Evolutionary conservation across 768 basidiomycete species (phyloP).

Genomic region (Lyophyllum shimeji): DNA sequence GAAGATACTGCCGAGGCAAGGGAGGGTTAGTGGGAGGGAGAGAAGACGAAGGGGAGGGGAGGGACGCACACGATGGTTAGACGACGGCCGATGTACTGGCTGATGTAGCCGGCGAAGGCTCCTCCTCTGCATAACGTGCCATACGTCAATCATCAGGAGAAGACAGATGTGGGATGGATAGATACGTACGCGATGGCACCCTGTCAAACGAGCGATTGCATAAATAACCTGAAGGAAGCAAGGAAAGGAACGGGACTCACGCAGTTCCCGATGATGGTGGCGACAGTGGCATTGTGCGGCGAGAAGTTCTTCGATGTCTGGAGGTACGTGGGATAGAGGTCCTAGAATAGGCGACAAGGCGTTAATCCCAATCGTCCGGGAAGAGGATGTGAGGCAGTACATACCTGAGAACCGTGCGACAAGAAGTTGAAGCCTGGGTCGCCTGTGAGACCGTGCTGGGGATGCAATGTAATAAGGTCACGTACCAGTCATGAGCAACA

Average conservation of each 20-base stretch:
- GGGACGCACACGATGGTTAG: conserved; percentile 22
- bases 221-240: not conserved
- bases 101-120: conserved; percentile 17
- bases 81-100: conserved; percentile 22
- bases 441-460: not conserved
- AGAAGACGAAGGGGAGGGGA: not conserved
- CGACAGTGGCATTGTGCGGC: conserved; percentile 48
- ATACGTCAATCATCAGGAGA: not conserved
- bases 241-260: conserved; percentile 18
- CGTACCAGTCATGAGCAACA: conserved; percentile 30
- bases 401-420: conserved; percentile 49
- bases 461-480: not conserved
- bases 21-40: not conserved
- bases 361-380: not conserved
- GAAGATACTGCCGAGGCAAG: conserved; percentile 39
- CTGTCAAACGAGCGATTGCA: conserved; percentile 2
- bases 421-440: conserved; percentile 51
- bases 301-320: conserved; percentile 52
- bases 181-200: conserved; percentile 21
- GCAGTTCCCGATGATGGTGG: conserved; percentile 68
- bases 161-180: not conserved
- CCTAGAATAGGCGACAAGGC: conserved; percentile 26
- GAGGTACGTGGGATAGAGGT: conserved; percentile 66
- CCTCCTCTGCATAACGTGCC: conserved; percentile 14
- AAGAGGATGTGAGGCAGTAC: conserved; percentile 22